Conservation (phyloP, 345 rosid species). For the Trapa incisa region DNA sequence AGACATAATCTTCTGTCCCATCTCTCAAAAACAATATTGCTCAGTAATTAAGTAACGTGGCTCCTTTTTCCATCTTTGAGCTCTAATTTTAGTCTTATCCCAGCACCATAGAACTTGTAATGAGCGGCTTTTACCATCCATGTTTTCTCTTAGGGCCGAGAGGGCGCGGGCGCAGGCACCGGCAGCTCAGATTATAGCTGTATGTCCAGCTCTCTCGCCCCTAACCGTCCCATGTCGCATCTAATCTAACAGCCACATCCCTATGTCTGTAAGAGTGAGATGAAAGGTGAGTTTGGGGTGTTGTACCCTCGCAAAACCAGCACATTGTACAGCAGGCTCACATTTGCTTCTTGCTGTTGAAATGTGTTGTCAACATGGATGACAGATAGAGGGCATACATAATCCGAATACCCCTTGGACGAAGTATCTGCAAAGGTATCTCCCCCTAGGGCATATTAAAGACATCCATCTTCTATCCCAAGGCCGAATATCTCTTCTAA, state of each 20-base stretch:
- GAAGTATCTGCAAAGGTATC: constrained; percentile 54
- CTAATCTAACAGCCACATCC: not conserved
- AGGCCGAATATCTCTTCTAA: constrained; percentile 54
- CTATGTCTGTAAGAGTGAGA: not conserved
- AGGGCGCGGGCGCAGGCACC: not conserved
- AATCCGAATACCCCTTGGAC: constrained; percentile 26
- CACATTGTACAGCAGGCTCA: constrained; percentile 41
- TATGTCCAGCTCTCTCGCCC: not conserved
- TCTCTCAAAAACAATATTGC: not conserved
- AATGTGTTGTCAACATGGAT: constrained; percentile 35
- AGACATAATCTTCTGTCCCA: not conserved
- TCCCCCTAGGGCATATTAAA: constrained; percentile 55
- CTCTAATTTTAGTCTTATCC: constrained; percentile 29
- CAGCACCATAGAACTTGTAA: constrained; percentile 37
- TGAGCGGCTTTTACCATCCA: constrained; percentile 28
- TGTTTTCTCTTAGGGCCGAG: constrained; percentile 2
- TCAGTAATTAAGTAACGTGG: not conserved
- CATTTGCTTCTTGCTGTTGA: constrained; percentile 35
- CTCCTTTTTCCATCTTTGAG: not conserved
- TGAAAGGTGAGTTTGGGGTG: no score
- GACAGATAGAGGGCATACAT: constrained; percentile 28
- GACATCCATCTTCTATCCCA: constrained; percentile 58
- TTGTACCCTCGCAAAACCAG: constrained; percentile 43
- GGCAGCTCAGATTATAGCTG: not conserved
- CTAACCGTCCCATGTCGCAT: not conserved